Conservation (phyloP, 352 stramenopile species). For the Aphanomyces astaci region DNA sequence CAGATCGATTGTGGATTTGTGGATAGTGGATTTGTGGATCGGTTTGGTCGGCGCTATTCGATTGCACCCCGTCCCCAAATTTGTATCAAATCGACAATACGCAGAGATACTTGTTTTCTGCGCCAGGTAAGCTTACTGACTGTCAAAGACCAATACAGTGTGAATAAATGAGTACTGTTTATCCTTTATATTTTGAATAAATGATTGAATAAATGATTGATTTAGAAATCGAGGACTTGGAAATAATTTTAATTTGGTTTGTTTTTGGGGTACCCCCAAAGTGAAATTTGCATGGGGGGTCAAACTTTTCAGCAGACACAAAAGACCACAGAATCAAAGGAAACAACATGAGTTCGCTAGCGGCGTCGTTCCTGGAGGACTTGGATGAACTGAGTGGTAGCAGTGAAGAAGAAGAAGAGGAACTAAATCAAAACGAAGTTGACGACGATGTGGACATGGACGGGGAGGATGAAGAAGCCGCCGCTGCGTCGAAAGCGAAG, state of each 20-base stretch:
- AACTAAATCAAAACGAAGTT: conserved; percentile 27
- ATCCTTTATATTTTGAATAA: too few relatives aligned
- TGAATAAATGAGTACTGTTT: too few relatives aligned
- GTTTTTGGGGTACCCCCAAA: neutral
- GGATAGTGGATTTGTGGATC: too few relatives aligned
- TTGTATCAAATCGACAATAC: too few relatives aligned
- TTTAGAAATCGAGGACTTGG: neutral
- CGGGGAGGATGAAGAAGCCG: conserved; percentile 22
- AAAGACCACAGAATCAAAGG: neutral
- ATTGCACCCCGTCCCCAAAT: too few relatives aligned
- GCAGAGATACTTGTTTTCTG: too few relatives aligned
- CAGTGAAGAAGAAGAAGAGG: conserved; percentile 48
- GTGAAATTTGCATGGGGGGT: neutral
- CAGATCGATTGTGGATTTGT: too few relatives aligned
- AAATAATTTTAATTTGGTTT: neutral
- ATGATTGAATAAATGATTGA: too few relatives aligned
- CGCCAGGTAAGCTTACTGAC: too few relatives aligned
- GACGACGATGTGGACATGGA: conserved; percentile 24
- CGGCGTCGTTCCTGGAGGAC: conserved; percentile 85
- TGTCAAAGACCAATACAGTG: too few relatives aligned
- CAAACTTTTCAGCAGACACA: neutral
- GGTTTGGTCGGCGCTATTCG: too few relatives aligned
- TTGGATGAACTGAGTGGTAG: conserved; percentile 80
- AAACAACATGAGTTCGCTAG: conserved; percentile 67
- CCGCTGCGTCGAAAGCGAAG: conserved; percentile 22